Evolutionary conservation across 768 basidiomycete species (phyloP), one percentile per base, ranked within the genome.

Genomic region (Leccinum barrowsii): DNA sequence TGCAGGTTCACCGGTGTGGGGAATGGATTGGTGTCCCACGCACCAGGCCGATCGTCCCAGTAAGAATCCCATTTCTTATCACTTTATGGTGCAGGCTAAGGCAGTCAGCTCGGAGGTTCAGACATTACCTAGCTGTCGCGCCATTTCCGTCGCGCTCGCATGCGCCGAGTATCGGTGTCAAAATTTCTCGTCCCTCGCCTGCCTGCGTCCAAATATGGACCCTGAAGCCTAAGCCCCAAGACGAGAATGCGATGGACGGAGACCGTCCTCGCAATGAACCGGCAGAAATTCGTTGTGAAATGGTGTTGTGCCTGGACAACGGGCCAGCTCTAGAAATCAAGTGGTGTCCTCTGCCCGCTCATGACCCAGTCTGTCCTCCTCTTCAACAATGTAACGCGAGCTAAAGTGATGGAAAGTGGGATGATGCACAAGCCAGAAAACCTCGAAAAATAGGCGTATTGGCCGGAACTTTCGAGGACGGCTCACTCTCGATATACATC

Each of bases 171-270:
- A 82, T 94, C 24, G 91, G 91, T 10, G 76, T 79, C 42, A 84
- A 83, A 51, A 76, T 77, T 2, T 61, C 71, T 3, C 77, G 84
- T 7, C 87, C 89, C 0, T 78, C 75, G 2, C 75, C 77, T 7
- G 84, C 87, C 0, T 89, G 86, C 55, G 81, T 99, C 37, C 95
- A 99, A 67, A 86, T 99, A 49, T 99, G 97, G 97, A 79, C 83
- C 2, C 53, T 85, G 24, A 63, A 63, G 22, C 71, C 77, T 0
- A 48, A 54, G n/a, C 6, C 17, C 6, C 30, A 13, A 21, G 56
- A 46, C 15, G 64, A 61, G 40, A 56, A 62, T 19, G 59, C 22
- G 40, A 61, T 59, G 50, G 58, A 62, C 12, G 42, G 17, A 63
- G 83, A 37, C 61, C 70, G 13, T 67, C 70, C 37, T 51, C 55